Base-by-base conservation (phyloP, 179 eudicot species). In the Sideroxylon spinosum region DNA sequence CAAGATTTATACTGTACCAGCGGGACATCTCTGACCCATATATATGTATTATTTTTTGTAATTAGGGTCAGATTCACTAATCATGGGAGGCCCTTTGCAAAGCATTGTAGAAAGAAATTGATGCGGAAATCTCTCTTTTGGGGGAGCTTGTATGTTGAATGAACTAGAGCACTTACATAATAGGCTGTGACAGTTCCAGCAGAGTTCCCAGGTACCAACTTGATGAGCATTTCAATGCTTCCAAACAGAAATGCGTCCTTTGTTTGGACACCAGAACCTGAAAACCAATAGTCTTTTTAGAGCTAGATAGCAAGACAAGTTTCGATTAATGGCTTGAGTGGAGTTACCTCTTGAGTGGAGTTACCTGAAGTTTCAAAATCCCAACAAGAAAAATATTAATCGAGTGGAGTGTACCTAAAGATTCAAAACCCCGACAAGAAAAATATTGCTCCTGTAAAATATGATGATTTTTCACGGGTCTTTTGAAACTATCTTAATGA, bases 111-210 rank as follows among this genome's bases (percentile, higher is more conserved):
- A 52, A 8, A 68, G 19, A 55, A 50, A 76, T 19, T 66, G 44
- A 64, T 57, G 53, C 25, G 79, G 32, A 50, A 50, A 12, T 62
- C 37, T 61, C 7, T 68, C 23, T 46, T 23, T 49, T 1, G 56
- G 7, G 25, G 64, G 26, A 20, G 19, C 1, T 63, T 7, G 49
- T 26, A 23, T 14, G 53, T 72, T 73, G 26, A 73, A 32, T 0
- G 32, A 22, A 81, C 61, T 9, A 11, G 7, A 37, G 25, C 26
- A 90, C 91, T 87, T 87, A 91, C 91, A 23, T 91, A 91, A 79
- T 85, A 89, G 68, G 95, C 86, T 23, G 89, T 85, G 73, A 89
- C 95, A 5, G 92, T 88, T 80, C 95, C 93, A 5, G 91, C 92
- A 22, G 95, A 88, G 64, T 89, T 84, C 25, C 89, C 87, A 0